Conservation (phyloP, 2,329 filamentous ascomycete genomes). For the Endothia cerciana region DNA sequence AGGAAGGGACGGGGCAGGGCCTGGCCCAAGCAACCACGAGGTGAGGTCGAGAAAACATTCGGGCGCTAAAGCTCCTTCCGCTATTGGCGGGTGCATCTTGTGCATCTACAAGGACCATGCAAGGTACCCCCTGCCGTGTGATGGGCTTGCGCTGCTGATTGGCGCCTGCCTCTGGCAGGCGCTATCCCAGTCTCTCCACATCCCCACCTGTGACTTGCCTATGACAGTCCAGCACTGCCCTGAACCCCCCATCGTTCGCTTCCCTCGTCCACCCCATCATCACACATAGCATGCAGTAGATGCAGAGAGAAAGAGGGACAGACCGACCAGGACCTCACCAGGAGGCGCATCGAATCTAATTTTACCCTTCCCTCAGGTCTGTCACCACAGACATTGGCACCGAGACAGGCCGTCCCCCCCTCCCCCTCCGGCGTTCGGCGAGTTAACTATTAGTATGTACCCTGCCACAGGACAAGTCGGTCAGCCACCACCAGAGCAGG, state of each 20-base stretch:
- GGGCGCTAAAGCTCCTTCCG: neutral
- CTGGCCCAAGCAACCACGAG: slow-evolving; percentile 2
- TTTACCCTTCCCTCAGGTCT: neutral
- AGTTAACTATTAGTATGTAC: neutral
- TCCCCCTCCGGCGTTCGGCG: slow-evolving; percentile 1
- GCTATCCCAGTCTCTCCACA: slow-evolving; percentile 14
- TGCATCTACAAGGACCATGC: slow-evolving; percentile 8
- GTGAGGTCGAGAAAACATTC: slow-evolving; percentile 7
- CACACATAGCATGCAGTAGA: neutral
- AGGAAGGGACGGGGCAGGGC: neutral
- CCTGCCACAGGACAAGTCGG: neutral
- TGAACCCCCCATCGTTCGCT: neutral
- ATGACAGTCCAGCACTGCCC: neutral
- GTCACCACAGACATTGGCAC: neutral
- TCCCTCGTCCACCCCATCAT: neutral
- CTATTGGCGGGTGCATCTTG: slow-evolving; percentile 11
- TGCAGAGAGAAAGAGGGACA: too few relatives aligned
- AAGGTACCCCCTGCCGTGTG: slow-evolving; percentile 18
- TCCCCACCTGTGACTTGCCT: neutral
- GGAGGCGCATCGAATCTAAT: neutral
- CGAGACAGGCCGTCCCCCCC: neutral
- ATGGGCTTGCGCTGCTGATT: slow-evolving; percentile 9
- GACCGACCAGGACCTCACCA: neutral
- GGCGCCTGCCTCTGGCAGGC: neutral
- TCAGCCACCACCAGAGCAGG: neutral